Base-by-base conservation (phyloP, 306 rosid genomes). In the Ziziphus jujuba region DNA sequence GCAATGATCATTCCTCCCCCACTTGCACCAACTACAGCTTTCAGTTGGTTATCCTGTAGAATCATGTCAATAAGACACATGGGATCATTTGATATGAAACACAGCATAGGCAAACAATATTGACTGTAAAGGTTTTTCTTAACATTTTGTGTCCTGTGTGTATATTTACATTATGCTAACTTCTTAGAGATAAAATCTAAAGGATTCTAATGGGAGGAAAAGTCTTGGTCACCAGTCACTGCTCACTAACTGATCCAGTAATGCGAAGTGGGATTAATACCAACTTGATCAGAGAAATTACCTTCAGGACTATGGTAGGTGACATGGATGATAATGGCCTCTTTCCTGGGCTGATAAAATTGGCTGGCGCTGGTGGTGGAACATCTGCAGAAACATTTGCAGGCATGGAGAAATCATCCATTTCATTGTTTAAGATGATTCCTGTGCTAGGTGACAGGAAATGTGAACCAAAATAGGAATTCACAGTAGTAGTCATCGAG, bases 271-370 rank as follows among this genome's bases (percentile, higher is more conserved):
- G 50, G 50, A 61, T 13, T 47, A 24, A 2, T 15, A 12, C 22
- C 21, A 15, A 22, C 2, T 3, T 62, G 11, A 21, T 20, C 0
- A 33, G 31, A 17, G 58, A 20, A 14, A 61, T 33, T 52, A 52
- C 98, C 97, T 90, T 84, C 9, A 90, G 78, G 72, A 63, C 84
- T 59, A 92, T 90, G 17, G 88, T 76, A 21, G 98, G 98, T 17
- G 97, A 36, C 98, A 92, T 90, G 67, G 97, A 86, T 31, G 97
- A 90, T 36, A 90, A 70, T 1, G 97, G 97, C 66, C 97, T 81
- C 72, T 90, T 90, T 17, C 93, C 88, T 11, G 98, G 98, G 72
- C 33, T 23, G 48, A 92, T 75, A 71, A 90, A 90, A 80, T 90
- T 92, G 56, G 90, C 67, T 9, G 85, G 93, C 50, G 96, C 86